Evolutionary conservation across 306 rosid genomes (phyloP).

Genomic region (Quercus agrifolia): DNA sequence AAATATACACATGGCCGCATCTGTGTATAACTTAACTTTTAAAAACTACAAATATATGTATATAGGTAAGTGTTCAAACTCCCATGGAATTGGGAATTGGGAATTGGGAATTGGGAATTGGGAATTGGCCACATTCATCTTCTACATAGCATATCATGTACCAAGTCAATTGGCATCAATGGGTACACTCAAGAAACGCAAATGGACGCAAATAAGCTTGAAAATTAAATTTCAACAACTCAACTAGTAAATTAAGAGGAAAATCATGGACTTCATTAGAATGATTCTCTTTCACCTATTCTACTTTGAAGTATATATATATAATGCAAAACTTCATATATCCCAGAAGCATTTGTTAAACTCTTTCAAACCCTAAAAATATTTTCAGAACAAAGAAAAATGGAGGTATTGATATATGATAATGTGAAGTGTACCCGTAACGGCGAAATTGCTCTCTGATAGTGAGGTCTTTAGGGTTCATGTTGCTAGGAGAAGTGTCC

Average conservation of each 20-base stretch:
- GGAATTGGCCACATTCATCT: background rate
- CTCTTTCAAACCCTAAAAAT: too few species aligned
- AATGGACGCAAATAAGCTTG: background rate
- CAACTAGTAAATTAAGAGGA: background rate
- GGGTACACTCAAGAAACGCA: background rate
- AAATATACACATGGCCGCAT: background rate
- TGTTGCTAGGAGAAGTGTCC: constrained; percentile 59
- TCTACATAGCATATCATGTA: background rate
- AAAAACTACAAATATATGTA: too few species aligned
- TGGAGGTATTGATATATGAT: background rate
- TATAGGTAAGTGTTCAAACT: background rate
- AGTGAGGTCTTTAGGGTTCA: constrained; percentile 77
- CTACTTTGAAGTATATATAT: too few species aligned
- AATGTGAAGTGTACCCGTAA: constrained; percentile 51
- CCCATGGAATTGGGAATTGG: background rate
- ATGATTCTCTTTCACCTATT: too few species aligned
- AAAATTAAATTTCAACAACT: background rate
- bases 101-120: background rate
- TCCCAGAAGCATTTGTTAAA: too few species aligned
- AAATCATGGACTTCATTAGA: background rate
- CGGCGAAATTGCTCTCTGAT: constrained; percentile 67
- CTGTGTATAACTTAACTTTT: too few species aligned
- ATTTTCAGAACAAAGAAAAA: background rate
- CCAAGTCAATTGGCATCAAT: background rate
- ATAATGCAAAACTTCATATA: too few species aligned